Conservation (phyloP, 1,284 basidiomycete species). For the Ustilago cynodontis region DNA sequence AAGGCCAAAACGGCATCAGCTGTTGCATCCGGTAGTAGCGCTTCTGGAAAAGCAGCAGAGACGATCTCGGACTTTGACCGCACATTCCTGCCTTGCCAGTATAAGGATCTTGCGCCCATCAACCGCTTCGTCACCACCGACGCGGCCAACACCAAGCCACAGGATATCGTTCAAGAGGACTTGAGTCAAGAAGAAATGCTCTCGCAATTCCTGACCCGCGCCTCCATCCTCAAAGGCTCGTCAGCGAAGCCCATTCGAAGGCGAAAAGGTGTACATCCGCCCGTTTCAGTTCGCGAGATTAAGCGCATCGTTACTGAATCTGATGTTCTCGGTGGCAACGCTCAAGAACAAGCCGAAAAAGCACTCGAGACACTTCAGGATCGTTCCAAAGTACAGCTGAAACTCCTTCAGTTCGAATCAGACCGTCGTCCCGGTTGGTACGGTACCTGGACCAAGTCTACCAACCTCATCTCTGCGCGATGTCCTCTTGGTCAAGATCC, state of each 20-base stretch:
- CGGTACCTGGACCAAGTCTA: constrained; percentile 65
- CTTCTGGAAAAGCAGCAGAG: constrained; percentile 21
- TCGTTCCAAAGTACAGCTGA: constrained; percentile 61
- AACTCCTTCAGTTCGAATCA: constrained; percentile 64
- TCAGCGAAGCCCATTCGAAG: not conserved
- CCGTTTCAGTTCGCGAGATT: constrained; percentile 63
- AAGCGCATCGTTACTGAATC: constrained; percentile 67
- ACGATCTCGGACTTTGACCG: constrained; percentile 57
- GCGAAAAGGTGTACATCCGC: constrained; percentile 57
- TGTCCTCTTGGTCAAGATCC: constrained; percentile 66
- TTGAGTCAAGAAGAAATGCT: constrained; percentile 45
- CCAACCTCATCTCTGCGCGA: constrained; percentile 61
- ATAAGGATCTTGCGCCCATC: constrained; percentile 64
- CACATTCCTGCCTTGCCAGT: constrained; percentile 65
- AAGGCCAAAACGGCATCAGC: constrained; percentile 8
- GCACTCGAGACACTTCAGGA: constrained; percentile 59
- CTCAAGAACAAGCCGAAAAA: constrained; percentile 58
- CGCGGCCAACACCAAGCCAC: constrained; percentile 5
- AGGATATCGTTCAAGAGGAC: constrained; percentile 21
- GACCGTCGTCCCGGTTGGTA: constrained; percentile 67
- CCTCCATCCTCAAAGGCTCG: constrained; percentile 15
- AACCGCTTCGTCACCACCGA: constrained; percentile 50
- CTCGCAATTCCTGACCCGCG: constrained; percentile 41
- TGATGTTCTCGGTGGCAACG: constrained; percentile 63
- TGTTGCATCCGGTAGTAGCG: constrained; percentile 14